Evolutionary conservation across 192 early-diverging fungal genomes (phyloP).

Genomic region (Podila horticola): DNA sequence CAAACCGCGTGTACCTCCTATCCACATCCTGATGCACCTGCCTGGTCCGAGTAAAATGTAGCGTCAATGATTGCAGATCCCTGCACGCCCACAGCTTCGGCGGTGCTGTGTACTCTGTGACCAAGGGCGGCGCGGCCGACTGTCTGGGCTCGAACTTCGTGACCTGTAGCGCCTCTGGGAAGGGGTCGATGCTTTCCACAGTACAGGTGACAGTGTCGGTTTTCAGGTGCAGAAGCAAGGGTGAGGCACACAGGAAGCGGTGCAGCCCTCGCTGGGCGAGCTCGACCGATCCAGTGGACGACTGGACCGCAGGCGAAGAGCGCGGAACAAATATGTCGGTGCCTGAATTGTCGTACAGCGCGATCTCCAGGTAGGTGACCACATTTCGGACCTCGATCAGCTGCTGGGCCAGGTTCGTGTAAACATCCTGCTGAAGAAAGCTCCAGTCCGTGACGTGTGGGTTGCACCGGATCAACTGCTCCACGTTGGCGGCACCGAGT

Average conservation of each 20-base stretch:
- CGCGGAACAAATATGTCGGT: neutral
- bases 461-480: neutral
- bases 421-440: neutral
- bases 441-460: conserved; percentile 1
- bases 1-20: no score
- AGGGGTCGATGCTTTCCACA: neutral
- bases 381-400: neutral
- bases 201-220: neutral
- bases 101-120: neutral
- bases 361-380: neutral
- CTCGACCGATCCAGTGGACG: neutral
- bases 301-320: neutral
- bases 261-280: neutral
- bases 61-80: neutral
- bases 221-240: neutral
- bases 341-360: neutral
- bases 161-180: neutral
- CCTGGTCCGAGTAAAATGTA: neutral
- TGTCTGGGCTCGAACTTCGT: neutral
- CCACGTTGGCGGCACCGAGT: neutral
- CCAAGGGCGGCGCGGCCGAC: neutral
- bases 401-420: neutral
- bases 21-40: no score
- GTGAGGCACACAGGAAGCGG: neutral
- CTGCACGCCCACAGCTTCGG: neutral